Base-by-base conservation (phyloP, 768 basidiomycete species). In the Podaxis sp. region DNA sequence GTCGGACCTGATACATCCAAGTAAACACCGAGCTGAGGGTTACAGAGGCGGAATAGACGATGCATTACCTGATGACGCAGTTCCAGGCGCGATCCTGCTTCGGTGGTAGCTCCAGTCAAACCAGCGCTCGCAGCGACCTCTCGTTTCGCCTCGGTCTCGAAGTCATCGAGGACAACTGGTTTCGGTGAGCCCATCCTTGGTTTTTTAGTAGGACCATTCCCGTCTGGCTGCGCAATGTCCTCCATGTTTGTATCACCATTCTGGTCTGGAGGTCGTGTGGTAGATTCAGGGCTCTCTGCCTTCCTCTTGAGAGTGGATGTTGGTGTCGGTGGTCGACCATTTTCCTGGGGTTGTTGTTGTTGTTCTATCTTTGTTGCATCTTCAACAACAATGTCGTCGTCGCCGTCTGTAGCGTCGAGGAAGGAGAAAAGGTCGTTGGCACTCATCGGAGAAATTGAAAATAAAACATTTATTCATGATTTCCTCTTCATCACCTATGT, bases 61-160 rank as follows among this genome's bases (percentile, higher is more conserved):
- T 15, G 71, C 80, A 59, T 12, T 61, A 86, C 93, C 81, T 95
- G 93, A 79, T 95, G 90, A 71, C 83, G 83, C 48, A 95, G 81
- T 72, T 94, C 91, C 15, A 95, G 74, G 26, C 87, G 82, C 36
- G 87, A 83, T 26, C 87, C 89, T 44, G 83, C 79, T 65, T 89
- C 88, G 4, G 69, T 64, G 8, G 84, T 82, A n/a, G 77, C 78
- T 11, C 89, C 93, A 8, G 88, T 92, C 68, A 99, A 76, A 4
- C 96, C 96, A 52, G 92, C 92, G 68, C 89, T 93, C 1, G 91
- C 92, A 22, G 89, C 90, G 62, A 98, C 87, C 73, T 97, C 95
- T 52, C 95, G 86, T 74, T 93, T 94, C 0, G 93, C 95, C 69
- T 96, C 93, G 0, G 91, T 94, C 76, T 96, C 93, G 71, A 98